Evolutionary conservation across 768 basidiomycete genomes (phyloP).

Genomic region (Floccularia luteovirens): DNA sequence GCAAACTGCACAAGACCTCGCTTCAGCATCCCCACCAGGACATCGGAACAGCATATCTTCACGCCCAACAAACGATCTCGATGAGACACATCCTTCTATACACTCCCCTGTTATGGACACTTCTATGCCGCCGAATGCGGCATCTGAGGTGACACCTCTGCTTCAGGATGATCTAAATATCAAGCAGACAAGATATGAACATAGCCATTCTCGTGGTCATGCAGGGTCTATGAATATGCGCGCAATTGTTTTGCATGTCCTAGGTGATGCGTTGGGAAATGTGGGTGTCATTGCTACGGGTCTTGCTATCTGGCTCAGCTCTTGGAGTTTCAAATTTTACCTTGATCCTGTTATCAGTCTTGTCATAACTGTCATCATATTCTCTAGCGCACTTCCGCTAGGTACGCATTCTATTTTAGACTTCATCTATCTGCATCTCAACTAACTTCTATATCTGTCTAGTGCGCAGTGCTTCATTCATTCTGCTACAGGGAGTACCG

Average conservation of each 20-base stretch:
- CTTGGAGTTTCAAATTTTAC: conserved; percentile 83
- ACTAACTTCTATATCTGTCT: conserved; percentile 3
- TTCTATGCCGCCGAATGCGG: neutral
- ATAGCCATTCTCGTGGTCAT: conserved; percentile 26
- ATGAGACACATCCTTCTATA: neutral
- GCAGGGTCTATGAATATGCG: conserved; percentile 94
- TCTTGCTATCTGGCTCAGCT: conserved; percentile 86
- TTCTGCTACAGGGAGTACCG: conserved; percentile 92
- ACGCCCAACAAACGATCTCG: conserved; percentile 3
- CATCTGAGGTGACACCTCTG: conserved; percentile 29
- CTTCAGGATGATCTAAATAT: conserved; percentile 15
- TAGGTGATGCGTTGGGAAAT: conserved; percentile 97
- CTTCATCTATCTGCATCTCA: neutral
- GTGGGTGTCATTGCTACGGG: conserved; percentile 96
- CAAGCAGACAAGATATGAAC: conserved; percentile 7
- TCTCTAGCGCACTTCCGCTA: conserved; percentile 89
- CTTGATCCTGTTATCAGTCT: conserved; percentile 92
- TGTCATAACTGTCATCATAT: conserved; percentile 93
- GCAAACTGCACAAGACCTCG: conserved; percentile 81
- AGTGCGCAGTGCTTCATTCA: conserved; percentile 91
- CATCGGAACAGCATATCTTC: conserved; percentile 13
- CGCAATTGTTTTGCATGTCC: conserved; percentile 89
- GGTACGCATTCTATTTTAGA: conserved; percentile 35
- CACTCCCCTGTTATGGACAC: neutral
- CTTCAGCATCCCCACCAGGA: conserved; percentile 35